Evolutionary conservation across 495 filamentous ascomycete genomes (phyloP), one percentile per base, ranked within the genome.

Genomic region (Delitschia confertaspora): DNA sequence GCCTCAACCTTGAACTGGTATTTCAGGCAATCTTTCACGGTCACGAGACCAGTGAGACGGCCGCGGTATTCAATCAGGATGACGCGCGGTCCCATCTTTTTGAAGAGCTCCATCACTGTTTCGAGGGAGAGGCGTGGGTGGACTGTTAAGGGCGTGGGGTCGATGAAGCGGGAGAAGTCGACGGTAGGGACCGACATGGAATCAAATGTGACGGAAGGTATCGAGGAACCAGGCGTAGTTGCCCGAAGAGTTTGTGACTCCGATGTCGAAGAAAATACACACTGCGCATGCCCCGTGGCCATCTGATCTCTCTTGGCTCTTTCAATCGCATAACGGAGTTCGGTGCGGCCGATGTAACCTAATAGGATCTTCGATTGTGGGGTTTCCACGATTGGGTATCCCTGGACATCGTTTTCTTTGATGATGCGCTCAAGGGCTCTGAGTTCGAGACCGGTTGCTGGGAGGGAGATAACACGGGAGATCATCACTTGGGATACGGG

Each of bases 101-200:
- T 89, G 71, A 98, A 98, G 32, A 96, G 76, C 60, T 98, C 91
- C 87, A 96, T 95, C 32, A 95, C 91, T 0, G 91, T 98, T 63
- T 98, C 91, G 0, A 98, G 75, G 0, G 89, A 85, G 4, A 95
- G 76, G 1, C 86, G 80, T 0, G 91, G 91, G 58, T 98, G 93
- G 5, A 88, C 88, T 2, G 88, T 82, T 4, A 96, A 71, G 3
- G 93, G 91, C 0, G 88, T 93, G 33, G 85, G 74, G 61, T 98
- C 88, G 27, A 93, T 82, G 58, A 88, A 95, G 22, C 79, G 78
- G 52, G 78, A 80, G 55, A 98, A 88, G 61, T 96, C 86, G 18
- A 96, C 67, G 4, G 74, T 69, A 6, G 73, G 77, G 18, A 70
- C 65, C 51, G 71, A 72, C 45, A 82, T 77, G 26, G 68, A 70